These are phyloP conservation scores for Saccharomycopsis oosterbeekiorum DNA, from an alignment of 805 yeast species.

Conservation along the genomic window DNA sequence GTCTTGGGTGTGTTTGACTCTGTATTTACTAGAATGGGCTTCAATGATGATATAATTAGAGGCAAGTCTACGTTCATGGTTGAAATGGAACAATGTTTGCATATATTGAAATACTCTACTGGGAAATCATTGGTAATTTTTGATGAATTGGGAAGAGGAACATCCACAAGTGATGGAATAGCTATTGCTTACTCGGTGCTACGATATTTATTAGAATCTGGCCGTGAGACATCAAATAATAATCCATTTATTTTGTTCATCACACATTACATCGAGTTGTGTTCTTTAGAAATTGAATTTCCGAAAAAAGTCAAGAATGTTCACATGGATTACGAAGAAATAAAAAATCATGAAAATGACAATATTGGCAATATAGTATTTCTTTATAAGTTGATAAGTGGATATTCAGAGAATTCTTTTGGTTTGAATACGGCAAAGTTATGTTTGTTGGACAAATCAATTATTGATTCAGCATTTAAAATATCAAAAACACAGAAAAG, in stretches of 20 bases:
- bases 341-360: slow-evolving; percentile 28
- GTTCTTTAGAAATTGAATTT: slow-evolving; percentile 36
- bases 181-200: slow-evolving; percentile 71
- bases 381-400: slow-evolving; percentile 40
- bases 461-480: slow-evolving; percentile 37
- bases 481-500: slow-evolving; percentile 20
- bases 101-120: slow-evolving; percentile 43
- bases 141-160: slow-evolving; percentile 67
- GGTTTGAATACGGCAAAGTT: slow-evolving; percentile 80
- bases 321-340: slow-evolving; percentile 57
- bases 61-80: slow-evolving; percentile 82
- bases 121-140: slow-evolving; percentile 49
- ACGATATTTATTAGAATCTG: slow-evolving; percentile 37
- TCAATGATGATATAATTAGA: slow-evolving; percentile 61
- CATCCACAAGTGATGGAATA: slow-evolving; percentile 72
- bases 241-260: slow-evolving; percentile 52
- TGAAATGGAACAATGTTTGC: slow-evolving; percentile 58
- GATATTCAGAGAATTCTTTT: slow-evolving; percentile 53
- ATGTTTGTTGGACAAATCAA: slow-evolving; percentile 46
- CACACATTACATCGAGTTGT: slow-evolving; percentile 72
- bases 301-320: slow-evolving; percentile 40
- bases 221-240: slow-evolving; percentile 21
- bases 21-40: slow-evolving; percentile 61
- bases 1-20: slow-evolving; percentile 58
- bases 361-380: slow-evolving; percentile 35